Evolutionary conservation across 2,329 filamentous ascomycete genomes (phyloP).

Genomic region (Elsinoe perseae): DNA sequence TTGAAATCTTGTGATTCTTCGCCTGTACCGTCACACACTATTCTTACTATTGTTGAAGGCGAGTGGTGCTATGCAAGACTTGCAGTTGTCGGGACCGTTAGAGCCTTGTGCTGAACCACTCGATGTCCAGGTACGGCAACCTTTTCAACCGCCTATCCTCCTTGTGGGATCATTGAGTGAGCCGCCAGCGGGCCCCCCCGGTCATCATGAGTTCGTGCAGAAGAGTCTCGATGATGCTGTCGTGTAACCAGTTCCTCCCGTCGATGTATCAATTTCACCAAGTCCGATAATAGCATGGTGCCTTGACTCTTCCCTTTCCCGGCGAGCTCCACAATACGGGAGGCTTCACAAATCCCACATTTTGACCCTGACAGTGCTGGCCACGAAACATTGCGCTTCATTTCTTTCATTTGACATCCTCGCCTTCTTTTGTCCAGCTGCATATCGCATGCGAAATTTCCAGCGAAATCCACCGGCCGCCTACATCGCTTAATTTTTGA

Average conservation of each 20-base stretch:
- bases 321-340: neutral
- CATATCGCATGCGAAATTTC: neutral
- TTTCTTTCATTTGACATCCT: neutral
- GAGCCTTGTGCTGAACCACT: constrained; percentile 8
- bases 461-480: neutral
- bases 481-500: constrained; percentile 3
- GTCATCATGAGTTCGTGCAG: neutral
- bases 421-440: neutral
- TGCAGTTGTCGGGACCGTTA: constrained; percentile 13
- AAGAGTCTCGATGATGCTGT: neutral
- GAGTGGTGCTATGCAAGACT: constrained; percentile 6
- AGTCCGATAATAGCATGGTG: neutral
- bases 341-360: neutral
- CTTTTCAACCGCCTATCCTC: neutral
- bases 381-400: neutral
- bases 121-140: neutral
- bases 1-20: constrained; percentile 7
- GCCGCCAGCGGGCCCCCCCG: constrained; percentile 3
- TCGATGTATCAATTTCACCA: neutral
- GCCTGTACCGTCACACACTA: constrained; percentile 5
- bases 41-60: neutral
- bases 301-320: neutral
- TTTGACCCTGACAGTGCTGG: neutral
- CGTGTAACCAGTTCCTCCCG: neutral
- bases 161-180: constrained; percentile 1